Conservation (phyloP, 202 grass and related monocot genomes). For the Panicum hallii region DNA sequence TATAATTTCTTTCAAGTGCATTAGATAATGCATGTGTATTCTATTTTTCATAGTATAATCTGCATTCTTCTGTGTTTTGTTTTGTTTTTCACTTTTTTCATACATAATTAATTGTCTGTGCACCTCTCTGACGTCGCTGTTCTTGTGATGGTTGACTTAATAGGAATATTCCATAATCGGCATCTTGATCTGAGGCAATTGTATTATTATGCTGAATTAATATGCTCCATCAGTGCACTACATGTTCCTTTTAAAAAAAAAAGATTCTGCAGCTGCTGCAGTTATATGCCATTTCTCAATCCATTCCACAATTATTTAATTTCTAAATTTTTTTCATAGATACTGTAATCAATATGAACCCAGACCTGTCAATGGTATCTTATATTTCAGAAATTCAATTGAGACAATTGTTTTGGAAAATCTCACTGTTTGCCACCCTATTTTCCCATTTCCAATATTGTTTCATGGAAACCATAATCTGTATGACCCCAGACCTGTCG, state of each 20-base stretch:
- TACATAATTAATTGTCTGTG: not conserved
- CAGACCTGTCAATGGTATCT: slow-evolving; percentile 1
- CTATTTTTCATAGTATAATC: not conserved
- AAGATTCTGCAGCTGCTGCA: not conserved
- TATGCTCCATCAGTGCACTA: not conserved
- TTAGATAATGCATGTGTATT: not conserved
- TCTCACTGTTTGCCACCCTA: not conserved
- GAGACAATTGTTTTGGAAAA: not conserved
- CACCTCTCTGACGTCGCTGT: not conserved
- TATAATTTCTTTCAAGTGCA: not conserved
- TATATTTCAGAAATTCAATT: slow-evolving; percentile 17
- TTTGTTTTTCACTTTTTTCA: too few relatives aligned
- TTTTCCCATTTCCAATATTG: not conserved
- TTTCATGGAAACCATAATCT: not conserved
- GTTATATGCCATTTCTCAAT: not conserved
- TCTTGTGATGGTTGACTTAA: slow-evolving; percentile 15
- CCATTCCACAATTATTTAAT: not conserved
- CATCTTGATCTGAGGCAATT: slow-evolving; percentile 20
- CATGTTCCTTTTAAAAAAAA: not conserved
- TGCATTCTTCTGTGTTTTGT: too few relatives aligned
- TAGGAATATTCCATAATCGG: not conserved
- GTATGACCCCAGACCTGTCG: not conserved
- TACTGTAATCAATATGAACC: not conserved
- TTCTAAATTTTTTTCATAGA: not conserved
- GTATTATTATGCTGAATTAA: slow-evolving; percentile 16